A percentile compares a stretch with the other conserved stretches of the same genome.
Conservation (phyloP, 1,139 yeast species). For the Tardiomyces digboiensis region DNA sequence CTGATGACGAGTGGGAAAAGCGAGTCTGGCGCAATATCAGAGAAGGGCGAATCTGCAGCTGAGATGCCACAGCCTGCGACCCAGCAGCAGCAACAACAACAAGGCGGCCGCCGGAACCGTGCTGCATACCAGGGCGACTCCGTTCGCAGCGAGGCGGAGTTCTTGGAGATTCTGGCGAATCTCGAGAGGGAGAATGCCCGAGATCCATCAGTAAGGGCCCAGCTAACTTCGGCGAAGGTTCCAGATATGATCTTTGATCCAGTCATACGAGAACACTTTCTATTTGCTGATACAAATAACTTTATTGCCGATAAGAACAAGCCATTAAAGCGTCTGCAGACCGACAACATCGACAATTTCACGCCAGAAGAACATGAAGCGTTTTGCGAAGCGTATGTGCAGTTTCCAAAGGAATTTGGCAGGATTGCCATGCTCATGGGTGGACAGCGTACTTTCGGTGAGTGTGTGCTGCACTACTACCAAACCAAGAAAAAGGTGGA, state of each 20-base stretch:
- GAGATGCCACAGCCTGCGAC: slow-evolving; percentile 8
- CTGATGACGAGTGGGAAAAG: neutral
- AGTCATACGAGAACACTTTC: slow-evolving; percentile 36
- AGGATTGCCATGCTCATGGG: slow-evolving; percentile 78
- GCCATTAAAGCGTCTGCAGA: slow-evolving; percentile 46
- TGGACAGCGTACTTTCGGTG: slow-evolving; percentile 67
- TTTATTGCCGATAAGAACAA: slow-evolving; percentile 50
- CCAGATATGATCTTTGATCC: slow-evolving; percentile 76
- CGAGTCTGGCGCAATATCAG: neutral
- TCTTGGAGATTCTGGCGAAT: slow-evolving; percentile 63
- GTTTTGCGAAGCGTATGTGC: slow-evolving; percentile 73
- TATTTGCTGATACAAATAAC: slow-evolving; percentile 62
- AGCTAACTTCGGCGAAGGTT: slow-evolving; percentile 69
- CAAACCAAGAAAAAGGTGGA: slow-evolving; percentile 72
- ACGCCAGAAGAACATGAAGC: slow-evolving; percentile 65
- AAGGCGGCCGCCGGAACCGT: slow-evolving; percentile 15
- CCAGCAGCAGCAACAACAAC: slow-evolving; percentile 5
- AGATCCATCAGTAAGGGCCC: slow-evolving; percentile 75
- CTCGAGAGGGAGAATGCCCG: slow-evolving; percentile 68
- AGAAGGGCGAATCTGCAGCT: neutral
- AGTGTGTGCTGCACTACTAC: slow-evolving; percentile 90
- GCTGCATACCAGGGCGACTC: slow-evolving; percentile 57
- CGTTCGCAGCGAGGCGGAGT: slow-evolving; percentile 84
- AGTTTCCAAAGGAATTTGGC: slow-evolving; percentile 86
- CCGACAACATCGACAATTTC: slow-evolving; percentile 66